These are phyloP conservation scores for Neurospora sp. DNA, from an alignment of 495 filamentous ascomycete species.

Conservation along the genomic window DNA sequence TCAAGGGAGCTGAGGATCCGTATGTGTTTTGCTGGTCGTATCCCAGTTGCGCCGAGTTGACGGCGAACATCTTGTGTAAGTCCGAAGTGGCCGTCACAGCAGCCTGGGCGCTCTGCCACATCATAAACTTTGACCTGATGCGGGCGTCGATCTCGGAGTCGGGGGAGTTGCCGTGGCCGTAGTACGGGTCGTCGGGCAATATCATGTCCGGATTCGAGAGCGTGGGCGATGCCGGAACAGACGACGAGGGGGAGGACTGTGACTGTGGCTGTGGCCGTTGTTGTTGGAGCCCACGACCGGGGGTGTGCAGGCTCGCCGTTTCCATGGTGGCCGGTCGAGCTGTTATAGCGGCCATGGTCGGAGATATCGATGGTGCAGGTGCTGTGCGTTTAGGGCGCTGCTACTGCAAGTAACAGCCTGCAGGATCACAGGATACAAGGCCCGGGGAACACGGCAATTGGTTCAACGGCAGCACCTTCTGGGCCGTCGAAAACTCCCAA, in stretches of 20 bases:
- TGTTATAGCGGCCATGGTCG: conserved; percentile 14
- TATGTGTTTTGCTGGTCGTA: conserved; percentile 18
- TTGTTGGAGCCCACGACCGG: conserved; percentile 1
- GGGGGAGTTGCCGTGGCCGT: conserved; percentile 42
- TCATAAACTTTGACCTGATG: conserved; percentile 28
- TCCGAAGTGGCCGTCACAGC: conserved; percentile 21
- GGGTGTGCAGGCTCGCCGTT: conserved; percentile 17
- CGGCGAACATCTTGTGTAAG: conserved; percentile 24
- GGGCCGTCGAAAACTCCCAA: not conserved
- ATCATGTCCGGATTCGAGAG: conserved; percentile 95
- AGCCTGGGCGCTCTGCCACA: conserved; percentile 36
- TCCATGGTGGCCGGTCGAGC: conserved; percentile 16
- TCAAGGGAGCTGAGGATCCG: conserved; percentile 42
- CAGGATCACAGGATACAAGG: not conserved
- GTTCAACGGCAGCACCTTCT: not conserved
- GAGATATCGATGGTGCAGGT: not conserved
- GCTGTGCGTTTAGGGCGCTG: not conserved
- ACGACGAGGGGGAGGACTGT: conserved; percentile 23
- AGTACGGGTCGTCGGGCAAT: conserved; percentile 51
- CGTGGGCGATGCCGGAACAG: conserved; percentile 59
- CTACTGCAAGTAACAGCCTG: not conserved
- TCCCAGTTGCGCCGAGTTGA: conserved; percentile 12
- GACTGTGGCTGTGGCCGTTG: conserved; percentile 20
- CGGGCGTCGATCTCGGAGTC: conserved; percentile 26
- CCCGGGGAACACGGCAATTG: not conserved